Evolutionary conservation across 73 alveolate genomes (phyloP).

Genomic region (Paramecium primaurelia): DNA sequence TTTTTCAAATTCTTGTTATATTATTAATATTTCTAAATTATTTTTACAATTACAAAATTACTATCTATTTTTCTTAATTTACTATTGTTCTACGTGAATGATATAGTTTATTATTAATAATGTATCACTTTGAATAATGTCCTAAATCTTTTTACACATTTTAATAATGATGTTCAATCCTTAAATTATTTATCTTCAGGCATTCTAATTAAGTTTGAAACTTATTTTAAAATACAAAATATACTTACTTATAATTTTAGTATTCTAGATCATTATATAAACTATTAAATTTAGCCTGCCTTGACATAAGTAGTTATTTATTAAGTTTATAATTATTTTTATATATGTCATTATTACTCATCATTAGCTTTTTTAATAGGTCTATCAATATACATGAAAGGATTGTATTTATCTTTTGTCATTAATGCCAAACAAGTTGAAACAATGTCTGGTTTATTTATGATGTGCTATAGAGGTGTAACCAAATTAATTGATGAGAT

Average conservation of each 20-base stretch:
- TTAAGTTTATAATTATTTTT: background rate
- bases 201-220: too few relatives aligned
- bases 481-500: background rate
- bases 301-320: background rate
- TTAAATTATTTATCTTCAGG: too few relatives aligned
- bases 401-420: background rate
- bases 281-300: background rate
- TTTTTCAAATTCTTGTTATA: too few relatives aligned
- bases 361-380: background rate
- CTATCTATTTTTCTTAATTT: too few relatives aligned
- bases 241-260: background rate
- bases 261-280: background rate
- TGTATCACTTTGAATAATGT: too few relatives aligned
- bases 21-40: too few relatives aligned
- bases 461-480: background rate
- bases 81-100: too few relatives aligned
- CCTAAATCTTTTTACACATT: too few relatives aligned
- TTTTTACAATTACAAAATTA: too few relatives aligned
- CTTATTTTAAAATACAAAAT: too few relatives aligned
- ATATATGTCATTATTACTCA: background rate
- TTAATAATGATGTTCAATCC: too few relatives aligned
- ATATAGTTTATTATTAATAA: too few relatives aligned
- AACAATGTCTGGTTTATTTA: background rate
- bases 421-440: background rate
- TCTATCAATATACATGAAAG: background rate